phyloP scores from a whole-genome alignment of 148 eudicot species.

The Polygonum aviculare region DNA sequence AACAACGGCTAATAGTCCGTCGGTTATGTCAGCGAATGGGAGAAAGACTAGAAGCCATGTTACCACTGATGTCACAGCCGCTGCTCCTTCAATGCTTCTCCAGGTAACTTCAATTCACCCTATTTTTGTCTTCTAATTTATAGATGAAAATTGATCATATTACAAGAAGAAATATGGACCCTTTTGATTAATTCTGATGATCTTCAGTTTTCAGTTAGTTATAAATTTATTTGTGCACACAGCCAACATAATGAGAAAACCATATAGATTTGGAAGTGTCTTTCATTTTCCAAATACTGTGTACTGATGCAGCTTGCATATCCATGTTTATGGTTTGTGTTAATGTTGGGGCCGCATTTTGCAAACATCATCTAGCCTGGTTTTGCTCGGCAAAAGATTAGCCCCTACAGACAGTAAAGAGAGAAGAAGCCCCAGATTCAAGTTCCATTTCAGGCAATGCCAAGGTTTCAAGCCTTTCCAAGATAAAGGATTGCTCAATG shows the following conservation, averaged over 20 bases:
- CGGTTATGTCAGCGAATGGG: slow-evolving; percentile 46
- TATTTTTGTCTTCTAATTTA: neutral
- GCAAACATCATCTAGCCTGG: slow-evolving; percentile 61
- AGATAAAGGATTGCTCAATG: neutral
- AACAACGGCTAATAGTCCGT: slow-evolving; percentile 82
- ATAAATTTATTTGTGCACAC: neutral
- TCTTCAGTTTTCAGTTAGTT: neutral
- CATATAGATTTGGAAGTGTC: neutral
- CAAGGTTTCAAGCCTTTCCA: neutral
- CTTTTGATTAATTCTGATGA: too few relatives aligned
- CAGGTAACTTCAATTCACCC: slow-evolving; percentile 39
- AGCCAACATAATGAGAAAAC: neutral
- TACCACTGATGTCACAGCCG: slow-evolving; percentile 25
- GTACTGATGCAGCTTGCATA: slow-evolving; percentile 44
- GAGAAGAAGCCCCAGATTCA: neutral
- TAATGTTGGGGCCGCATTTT: slow-evolving; percentile 40
- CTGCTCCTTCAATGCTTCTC: slow-evolving; percentile 77
- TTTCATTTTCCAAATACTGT: neutral
- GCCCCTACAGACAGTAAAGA: slow-evolving; percentile 2
- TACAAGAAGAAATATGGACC: neutral
- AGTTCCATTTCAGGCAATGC: neutral
- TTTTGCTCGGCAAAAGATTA: slow-evolving; percentile 31
- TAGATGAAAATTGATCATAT: neutral
- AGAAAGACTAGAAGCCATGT: slow-evolving; percentile 72
- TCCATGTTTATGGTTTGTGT: slow-evolving; percentile 55